Base-by-base conservation (phyloP, 371 early-diverging fungal genomes). In the Funneliformis caledonium region DNA sequence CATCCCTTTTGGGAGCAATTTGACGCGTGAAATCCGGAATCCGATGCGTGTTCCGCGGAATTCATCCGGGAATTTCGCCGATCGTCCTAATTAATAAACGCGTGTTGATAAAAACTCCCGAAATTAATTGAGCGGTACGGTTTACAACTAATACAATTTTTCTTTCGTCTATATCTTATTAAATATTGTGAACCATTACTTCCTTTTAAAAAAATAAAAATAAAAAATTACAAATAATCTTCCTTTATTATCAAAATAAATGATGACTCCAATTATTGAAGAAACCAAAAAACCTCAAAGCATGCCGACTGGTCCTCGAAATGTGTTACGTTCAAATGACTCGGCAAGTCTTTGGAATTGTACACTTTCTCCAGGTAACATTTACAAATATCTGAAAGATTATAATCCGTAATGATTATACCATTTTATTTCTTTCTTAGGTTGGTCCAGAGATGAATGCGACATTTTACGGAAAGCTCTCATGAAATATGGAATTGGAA, bases 311-410 rank as follows among this genome's bases (percentile, higher is more conserved):
- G 97, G 97, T 65, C 94, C 93, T 80, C 91, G 96, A 81, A 96
- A 96, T 85, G 93, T 96, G 60, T 88, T 96, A 80, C 93, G 96
- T 60, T 93, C 96, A 14, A 96, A 96, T 80, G 97, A 97, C 87
- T 96, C 96, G 31, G 93, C 94, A 19, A 93, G 94, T 69, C 86
- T 97, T 37, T 97, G 96, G 96, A 97, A 97, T 86, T 95, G 94
- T 85, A 95, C 96, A 0, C 87, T 96, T 64, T 96, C 96, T 31
- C 97, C 96, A 72, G 94, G 94, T 89, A 87, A 60, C 12, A 19
- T 67, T 16, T 2, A 43, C 4, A 26, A 47, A 48, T 56, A 50
- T 37, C 50, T 1, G 1, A 4, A 50, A 6, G 1, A 10, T 19
- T 60, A 60, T 42, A 42, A 26, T 14, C 62, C 31, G 31, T 56